Conservation (phyloP, 2,329 filamentous ascomycete genomes). For the Juglanconis sp. region DNA sequence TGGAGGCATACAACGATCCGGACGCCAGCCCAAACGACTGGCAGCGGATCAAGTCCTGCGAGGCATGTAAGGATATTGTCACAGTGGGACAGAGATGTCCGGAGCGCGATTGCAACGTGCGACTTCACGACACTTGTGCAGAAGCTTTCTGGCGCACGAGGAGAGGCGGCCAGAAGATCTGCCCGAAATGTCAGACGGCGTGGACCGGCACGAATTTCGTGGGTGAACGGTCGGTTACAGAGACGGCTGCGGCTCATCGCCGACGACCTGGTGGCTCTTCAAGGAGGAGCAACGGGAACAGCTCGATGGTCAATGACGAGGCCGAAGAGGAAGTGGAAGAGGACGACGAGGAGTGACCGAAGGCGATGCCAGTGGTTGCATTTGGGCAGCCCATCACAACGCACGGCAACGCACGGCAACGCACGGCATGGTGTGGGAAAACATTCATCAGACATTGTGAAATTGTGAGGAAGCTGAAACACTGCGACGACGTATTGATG, state of each 20-base stretch:
- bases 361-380: not conserved
- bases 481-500: not conserved
- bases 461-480: not conserved
- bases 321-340: conserved; percentile 26
- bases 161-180: conserved; percentile 49
- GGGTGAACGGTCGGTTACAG: conserved; percentile 55
- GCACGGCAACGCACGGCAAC: not conserved
- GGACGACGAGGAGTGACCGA: conserved; percentile 19
- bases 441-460: not conserved
- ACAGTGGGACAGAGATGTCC: conserved; percentile 78
- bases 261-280: conserved; percentile 29
- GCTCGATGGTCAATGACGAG: conserved; percentile 30
- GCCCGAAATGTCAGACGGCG: conserved; percentile 55
- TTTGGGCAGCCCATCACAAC: not conserved
- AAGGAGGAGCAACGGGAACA: conserved; percentile 32
- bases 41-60: conserved; percentile 80
- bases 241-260: conserved; percentile 47
- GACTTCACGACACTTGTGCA: conserved; percentile 76
- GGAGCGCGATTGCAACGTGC: conserved; percentile 62
- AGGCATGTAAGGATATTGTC: conserved; percentile 84
- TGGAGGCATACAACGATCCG: conserved; percentile 84
- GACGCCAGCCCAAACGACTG: conserved; percentile 57
- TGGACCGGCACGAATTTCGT: conserved; percentile 52
- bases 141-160: conserved; percentile 69
- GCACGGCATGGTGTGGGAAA: not conserved